Conservation (phyloP, 148 eudicot genomes). For the Nepenthes mirabilis region DNA sequence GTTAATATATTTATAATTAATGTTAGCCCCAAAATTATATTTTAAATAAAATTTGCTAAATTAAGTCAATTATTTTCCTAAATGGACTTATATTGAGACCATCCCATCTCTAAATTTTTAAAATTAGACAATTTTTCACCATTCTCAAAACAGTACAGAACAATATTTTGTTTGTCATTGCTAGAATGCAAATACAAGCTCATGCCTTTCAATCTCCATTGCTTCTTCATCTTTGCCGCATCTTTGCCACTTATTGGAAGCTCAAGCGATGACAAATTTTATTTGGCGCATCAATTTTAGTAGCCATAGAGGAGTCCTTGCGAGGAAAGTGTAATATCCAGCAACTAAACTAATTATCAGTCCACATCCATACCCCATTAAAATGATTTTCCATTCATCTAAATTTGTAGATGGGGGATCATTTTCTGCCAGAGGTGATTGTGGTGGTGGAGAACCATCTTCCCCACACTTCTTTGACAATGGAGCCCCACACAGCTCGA, state of each 20-base stretch:
- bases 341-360: not conserved
- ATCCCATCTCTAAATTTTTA: too few species aligned
- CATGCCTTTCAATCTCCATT: not conserved
- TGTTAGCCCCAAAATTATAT: too few species aligned
- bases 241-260: not conserved
- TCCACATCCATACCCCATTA: constrained; percentile 4
- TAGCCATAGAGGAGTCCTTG: not conserved
- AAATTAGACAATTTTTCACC: too few species aligned
- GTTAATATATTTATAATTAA: too few species aligned
- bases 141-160: too few species aligned
- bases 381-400: not conserved
- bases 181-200: too few species aligned
- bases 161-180: too few species aligned
- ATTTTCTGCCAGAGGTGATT: not conserved
- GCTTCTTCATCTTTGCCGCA: not conserved
- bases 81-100: too few species aligned
- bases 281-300: not conserved
- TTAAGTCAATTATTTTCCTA: too few species aligned
- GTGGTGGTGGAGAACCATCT: not conserved
- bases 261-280: too few species aligned
- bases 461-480: constrained; percentile 11
- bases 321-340: not conserved
- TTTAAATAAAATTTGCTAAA: too few species aligned
- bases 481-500: constrained; percentile 15
- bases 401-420: not conserved